A percentile compares a stretch with the other conserved stretches of the same genome.
phyloP scores from a whole-genome alignment of 352 stramenopile genomes.

The Hyaloperonospora arabidopsidis region DNA sequence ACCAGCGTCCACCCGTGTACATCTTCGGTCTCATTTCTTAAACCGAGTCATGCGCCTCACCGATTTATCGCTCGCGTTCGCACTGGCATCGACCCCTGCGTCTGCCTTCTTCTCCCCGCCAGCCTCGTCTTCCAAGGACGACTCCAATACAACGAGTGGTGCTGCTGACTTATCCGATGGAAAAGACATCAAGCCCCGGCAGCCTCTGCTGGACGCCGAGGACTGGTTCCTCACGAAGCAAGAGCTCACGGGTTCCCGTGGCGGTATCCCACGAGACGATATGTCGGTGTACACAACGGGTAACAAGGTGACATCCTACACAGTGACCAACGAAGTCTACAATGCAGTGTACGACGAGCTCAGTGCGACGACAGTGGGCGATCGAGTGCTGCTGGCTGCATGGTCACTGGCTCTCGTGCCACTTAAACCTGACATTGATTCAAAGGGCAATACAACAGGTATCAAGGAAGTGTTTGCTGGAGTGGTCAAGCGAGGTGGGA shows the following conservation, averaged over 20 bases:
- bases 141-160: background rate
- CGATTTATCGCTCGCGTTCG: too few relatives aligned
- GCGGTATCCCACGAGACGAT: constrained; percentile 15
- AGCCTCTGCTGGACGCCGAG: background rate
- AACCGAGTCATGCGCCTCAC: too few relatives aligned
- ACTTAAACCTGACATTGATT: constrained; percentile 25
- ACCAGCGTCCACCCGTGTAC: too few relatives aligned
- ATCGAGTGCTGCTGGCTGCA: constrained; percentile 28
- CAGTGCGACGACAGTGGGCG: constrained; percentile 5
- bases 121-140: too few relatives aligned
- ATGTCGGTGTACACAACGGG: constrained; percentile 21
- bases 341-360: constrained; percentile 32
- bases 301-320: constrained; percentile 35
- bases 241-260: background rate
- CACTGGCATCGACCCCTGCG: too few relatives aligned
- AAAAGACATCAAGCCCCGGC: background rate
- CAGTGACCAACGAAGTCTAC: constrained; percentile 33
- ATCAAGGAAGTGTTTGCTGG: constrained; percentile 27
- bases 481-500: constrained; percentile 23
- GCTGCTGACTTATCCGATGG: background rate
- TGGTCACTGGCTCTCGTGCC: constrained; percentile 34
- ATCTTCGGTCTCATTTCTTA: too few relatives aligned
- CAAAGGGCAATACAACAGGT: constrained; percentile 14
- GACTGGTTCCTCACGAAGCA: constrained; percentile 3
- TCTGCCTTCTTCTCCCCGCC: too few relatives aligned